These are phyloP conservation scores for Fraxinus nigra DNA, from an alignment of 305 asterid genomes.

Conservation along the genomic window DNA sequence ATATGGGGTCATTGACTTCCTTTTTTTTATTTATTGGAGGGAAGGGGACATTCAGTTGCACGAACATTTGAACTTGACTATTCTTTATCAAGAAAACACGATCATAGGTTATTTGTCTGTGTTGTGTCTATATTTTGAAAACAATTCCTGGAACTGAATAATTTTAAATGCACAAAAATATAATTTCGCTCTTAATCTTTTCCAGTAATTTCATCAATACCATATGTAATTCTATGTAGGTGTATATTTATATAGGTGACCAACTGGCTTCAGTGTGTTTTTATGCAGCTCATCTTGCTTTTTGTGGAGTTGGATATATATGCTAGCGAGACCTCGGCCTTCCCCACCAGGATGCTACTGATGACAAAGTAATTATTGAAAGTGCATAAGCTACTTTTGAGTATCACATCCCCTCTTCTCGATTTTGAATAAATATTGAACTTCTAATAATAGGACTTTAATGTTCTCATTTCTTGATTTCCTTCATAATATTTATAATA, in stretches of 20 bases:
- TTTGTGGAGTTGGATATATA: conserved; percentile 74
- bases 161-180: too few relatives aligned
- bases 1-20: background rate
- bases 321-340: conserved; percentile 86
- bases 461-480: background rate
- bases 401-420: conserved; percentile 38
- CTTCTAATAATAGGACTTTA: background rate
- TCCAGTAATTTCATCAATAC: too few relatives aligned
- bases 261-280: too few relatives aligned
- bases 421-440: background rate
- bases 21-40: background rate
- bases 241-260: too few relatives aligned
- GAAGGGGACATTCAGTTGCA: background rate
- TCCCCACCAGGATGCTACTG: conserved; percentile 85
- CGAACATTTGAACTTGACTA: conserved; percentile 2
- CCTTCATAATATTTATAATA: background rate
- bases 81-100: conserved; percentile 7
- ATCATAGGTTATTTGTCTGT: background rate
- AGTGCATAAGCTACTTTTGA: conserved; percentile 92
- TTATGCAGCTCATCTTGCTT: conserved; percentile 31
- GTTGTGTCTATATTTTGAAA: background rate
- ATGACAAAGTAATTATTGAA: conserved; percentile 84
- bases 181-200: too few relatives aligned
- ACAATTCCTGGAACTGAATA: too few relatives aligned
- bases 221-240: too few relatives aligned